Conservation (phyloP, 202 grass and related monocot species). For the Carex arenaria region DNA sequence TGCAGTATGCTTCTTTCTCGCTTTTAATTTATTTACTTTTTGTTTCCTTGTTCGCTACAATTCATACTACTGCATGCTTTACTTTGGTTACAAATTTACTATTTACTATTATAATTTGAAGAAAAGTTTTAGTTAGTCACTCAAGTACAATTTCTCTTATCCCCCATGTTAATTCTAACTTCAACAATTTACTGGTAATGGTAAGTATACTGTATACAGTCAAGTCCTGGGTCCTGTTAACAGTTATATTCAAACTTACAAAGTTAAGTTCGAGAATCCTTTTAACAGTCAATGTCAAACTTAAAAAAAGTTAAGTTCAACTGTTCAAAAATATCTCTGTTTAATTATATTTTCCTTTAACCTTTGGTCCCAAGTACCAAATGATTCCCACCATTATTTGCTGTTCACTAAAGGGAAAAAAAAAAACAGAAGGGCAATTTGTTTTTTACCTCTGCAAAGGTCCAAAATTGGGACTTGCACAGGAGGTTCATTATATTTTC, state of each 20-base stretch:
- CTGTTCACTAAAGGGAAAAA: background rate
- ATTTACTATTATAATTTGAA: background rate
- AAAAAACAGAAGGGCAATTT: background rate
- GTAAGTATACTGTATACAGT: background rate
- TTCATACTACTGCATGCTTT: background rate
- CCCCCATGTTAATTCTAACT: background rate
- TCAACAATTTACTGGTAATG: constrained; percentile 1
- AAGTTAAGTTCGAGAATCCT: background rate
- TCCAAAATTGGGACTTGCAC: background rate
- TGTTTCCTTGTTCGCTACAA: background rate
- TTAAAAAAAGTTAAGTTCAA: background rate
- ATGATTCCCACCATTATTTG: background rate
- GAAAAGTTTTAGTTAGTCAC: background rate
- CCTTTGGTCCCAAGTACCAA: constrained; percentile 2
- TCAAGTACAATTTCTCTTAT: background rate
- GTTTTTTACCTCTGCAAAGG: background rate
- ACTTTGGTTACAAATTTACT: background rate
- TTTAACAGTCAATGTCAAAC: background rate
- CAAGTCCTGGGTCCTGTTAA: background rate
- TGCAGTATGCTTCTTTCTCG: constrained; percentile 29
- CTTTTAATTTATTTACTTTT: background rate
- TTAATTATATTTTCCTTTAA: background rate
- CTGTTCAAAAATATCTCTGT: background rate
- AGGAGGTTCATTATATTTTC: background rate
- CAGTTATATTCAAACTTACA: background rate